Conservation (phyloP, 768 basidiomycete species). For the Tremella fuciformis region DNA sequence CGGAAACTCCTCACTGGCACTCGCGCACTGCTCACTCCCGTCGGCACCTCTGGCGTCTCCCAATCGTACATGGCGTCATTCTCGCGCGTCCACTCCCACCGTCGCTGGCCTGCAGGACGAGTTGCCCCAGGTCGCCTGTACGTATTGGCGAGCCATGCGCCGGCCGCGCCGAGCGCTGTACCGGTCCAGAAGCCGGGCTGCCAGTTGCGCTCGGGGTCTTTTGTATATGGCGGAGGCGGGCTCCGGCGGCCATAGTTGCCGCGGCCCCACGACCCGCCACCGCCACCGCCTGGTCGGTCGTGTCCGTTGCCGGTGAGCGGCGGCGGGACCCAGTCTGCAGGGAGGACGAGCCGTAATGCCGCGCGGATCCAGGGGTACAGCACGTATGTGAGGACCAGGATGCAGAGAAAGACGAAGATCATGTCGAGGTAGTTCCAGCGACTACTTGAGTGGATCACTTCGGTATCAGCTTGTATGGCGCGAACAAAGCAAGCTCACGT, state of each 20-base stretch:
- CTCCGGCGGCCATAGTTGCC: constrained; percentile 39
- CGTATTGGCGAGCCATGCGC: constrained; percentile 53
- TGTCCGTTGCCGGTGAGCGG: constrained; percentile 37
- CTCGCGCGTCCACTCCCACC: constrained; percentile 25
- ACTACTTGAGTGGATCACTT: neutral
- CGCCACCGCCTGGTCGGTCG: constrained; percentile 43
- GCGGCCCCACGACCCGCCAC: constrained; percentile 52
- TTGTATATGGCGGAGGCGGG: constrained; percentile 47
- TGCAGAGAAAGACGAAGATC: constrained; percentile 6
- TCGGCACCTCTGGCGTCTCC: constrained; percentile 43
- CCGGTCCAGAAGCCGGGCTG: constrained; percentile 84
- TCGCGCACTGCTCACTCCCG: constrained; percentile 6
- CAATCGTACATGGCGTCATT: constrained; percentile 33
- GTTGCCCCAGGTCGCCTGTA: constrained; percentile 22
- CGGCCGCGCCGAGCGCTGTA: constrained; percentile 68
- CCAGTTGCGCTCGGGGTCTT: constrained; percentile 53
- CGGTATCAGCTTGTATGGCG: neutral
- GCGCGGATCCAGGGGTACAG: constrained; percentile 56
- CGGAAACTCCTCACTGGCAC: constrained; percentile 6
- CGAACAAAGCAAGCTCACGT: constrained; percentile 11
- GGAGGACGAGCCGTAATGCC: constrained; percentile 54
- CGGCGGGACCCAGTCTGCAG: constrained; percentile 47
- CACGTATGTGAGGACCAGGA: neutral
- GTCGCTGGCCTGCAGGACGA: neutral
- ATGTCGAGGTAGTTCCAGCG: neutral